Evolutionary conservation across 345 rosid species (phyloP), one percentile per base, ranked within the genome.

Genomic region (Schrenkiella parvula): DNA sequence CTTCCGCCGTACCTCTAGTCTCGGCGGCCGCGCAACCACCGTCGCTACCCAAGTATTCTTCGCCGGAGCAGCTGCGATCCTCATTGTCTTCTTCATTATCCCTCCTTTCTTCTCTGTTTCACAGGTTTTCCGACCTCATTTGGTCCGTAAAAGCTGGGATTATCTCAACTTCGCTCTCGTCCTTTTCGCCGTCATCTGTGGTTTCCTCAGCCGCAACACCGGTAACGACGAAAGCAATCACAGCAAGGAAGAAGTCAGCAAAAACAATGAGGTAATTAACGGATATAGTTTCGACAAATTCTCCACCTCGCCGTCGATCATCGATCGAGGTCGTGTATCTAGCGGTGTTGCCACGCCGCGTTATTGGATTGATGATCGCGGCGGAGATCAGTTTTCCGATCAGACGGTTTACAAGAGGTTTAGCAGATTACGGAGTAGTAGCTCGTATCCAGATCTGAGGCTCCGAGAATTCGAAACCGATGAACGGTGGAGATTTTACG

Each of bases 391-490:
- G 54, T 39, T 55, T 28, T 56, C 74, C 2, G 90, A 82, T 64
- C 87, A 83, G 72, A 68, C 79, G 67, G 74, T 57, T n/a, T 69
- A 41, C 35, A 75, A 41, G 67, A 64, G 78, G 12, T 63, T 82
- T 21, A 73, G 23, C 28, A 71, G 92, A 69, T 46, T 88, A 70
- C 83, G 92, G 48, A 90, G 90, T 66, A 80, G 84, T 80, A 85
- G 81, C 44, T 93, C 98, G 5, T 57, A 93, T 71, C 97, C 97
- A 53, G 97, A 93, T 88, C 97, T 93, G 59, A 79, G 90, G 23
- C 53, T 74, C 15, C 76, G 83, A 82, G 28, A 42, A 18, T 50
- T 18, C 10, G 73, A 74, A 34, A 38, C 18, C 5, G 87, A 80
- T 58, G 82, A 87, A 64, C 85, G 78, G 59, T 82, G 93, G 93